Conservation (phyloP, 1,139 yeast species). For the Blastobotrys elegans region DNA sequence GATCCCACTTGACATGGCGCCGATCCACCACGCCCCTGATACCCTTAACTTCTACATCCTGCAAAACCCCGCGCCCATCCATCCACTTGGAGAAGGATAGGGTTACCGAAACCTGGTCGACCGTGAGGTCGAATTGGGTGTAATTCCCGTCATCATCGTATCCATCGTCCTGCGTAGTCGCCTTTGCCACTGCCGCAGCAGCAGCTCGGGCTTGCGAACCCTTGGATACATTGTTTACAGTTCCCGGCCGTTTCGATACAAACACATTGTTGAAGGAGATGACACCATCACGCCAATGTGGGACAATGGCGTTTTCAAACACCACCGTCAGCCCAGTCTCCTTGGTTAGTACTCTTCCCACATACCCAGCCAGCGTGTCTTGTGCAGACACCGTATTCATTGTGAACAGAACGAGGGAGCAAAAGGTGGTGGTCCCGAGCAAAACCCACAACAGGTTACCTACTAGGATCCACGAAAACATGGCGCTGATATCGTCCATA, state of each 20-base stretch:
- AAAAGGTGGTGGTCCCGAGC: slow-evolving; percentile 85
- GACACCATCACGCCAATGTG: slow-evolving; percentile 88
- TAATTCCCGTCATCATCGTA: slow-evolving; percentile 89
- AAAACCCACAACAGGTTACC: slow-evolving; percentile 76
- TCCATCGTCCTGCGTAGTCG: slow-evolving; percentile 28
- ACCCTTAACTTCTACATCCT: slow-evolving; percentile 78
- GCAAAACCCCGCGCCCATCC: slow-evolving; percentile 81
- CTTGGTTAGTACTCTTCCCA: slow-evolving; percentile 78
- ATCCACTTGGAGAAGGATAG: slow-evolving; percentile 82
- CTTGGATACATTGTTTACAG: slow-evolving; percentile 44
- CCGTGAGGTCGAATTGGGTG: slow-evolving; percentile 88
- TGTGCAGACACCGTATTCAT: slow-evolving; percentile 86
- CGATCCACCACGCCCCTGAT: slow-evolving; percentile 89
- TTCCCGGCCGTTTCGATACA: slow-evolving; percentile 73
- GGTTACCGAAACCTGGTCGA: slow-evolving; percentile 78
- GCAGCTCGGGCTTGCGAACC: slow-evolving; percentile 72
- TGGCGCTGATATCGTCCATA: slow-evolving; percentile 83
- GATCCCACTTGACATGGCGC: slow-evolving; percentile 78
- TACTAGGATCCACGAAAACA: slow-evolving; percentile 85
- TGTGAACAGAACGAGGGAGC: slow-evolving; percentile 71
- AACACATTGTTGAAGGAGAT: slow-evolving; percentile 80
- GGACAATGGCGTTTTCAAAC: slow-evolving; percentile 91
- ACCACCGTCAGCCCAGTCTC: slow-evolving; percentile 84
- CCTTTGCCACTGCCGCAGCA: slow-evolving; percentile 33
- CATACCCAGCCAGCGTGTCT: slow-evolving; percentile 73